Evolutionary conservation across 169 alveolate genomes (phyloP), one percentile per base, ranked within the genome.

Genomic region (Plasmodium sp.): DNA sequence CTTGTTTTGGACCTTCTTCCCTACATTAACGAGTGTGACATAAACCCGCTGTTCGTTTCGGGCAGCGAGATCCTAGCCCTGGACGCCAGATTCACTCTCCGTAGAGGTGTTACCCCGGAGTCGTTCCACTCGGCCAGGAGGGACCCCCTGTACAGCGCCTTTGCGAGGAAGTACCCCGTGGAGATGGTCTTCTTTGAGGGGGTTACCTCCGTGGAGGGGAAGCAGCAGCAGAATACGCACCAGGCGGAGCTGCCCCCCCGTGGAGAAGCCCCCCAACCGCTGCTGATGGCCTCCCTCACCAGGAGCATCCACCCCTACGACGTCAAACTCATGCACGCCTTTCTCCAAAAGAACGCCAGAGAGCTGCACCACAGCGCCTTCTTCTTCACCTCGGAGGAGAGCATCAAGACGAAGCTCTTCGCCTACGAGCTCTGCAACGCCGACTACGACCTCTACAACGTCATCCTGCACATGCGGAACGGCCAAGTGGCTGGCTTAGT

Each of bases 11-110:
- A 88, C 54, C 62, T 94, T 14, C 74, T 86, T 31, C 88, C 86
- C 6, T 92, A 94, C 74, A 95, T 94, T 2, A 83, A 81, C 51
- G 96, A 94, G 18, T 91, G 93, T 51, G 96, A 94, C 39, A 94
- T 94, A 0, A 94, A 94, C 5, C 96, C 96, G 0, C 39, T 94
- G 31, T 81, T 77, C 67, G 93, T 80, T 33, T 84, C 82, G 34
- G 92, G 92, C 1, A 41, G 54, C 10, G 34, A 81, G 14, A 84
- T 92, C 3, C 36, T 92, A 5, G 95, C 93, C 3, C 16, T 92
- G 27, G 95, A 92, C 18, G 93, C 93, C 4, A 31, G 93, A 34
- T 86, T 86, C 36, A 86, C 93, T n/a, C 72, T 86, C 31, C 54
- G 93, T 2, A 86, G 77, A 31, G 10, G 22, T 33, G 7, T 75